Conservation (phyloP, 177 flowering plant genomes). For the Vitis hybrid region DNA sequence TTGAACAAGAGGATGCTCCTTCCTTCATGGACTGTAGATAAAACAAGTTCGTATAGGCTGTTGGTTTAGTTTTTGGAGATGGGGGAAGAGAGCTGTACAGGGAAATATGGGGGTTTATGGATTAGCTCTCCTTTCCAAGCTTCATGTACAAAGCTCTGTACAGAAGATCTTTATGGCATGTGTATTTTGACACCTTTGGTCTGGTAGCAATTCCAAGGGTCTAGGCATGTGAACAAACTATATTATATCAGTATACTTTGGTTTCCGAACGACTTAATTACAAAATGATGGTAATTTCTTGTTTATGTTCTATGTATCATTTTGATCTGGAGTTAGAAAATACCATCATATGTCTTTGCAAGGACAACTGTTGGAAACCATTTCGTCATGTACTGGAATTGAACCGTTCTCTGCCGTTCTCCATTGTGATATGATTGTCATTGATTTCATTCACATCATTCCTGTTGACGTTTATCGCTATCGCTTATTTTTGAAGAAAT, state of each 20-base stretch:
- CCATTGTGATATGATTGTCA: too few species aligned
- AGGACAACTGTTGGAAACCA: too few species aligned
- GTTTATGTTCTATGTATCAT: background rate
- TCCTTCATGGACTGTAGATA: background rate
- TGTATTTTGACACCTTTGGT: background rate
- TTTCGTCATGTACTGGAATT: too few species aligned
- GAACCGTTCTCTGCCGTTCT: too few species aligned
- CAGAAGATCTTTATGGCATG: background rate
- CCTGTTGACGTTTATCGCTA: too few species aligned
- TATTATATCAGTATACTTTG: background rate
- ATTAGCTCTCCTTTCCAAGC: background rate
- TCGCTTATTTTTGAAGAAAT: too few species aligned
- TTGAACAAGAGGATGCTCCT: conserved; percentile 22
- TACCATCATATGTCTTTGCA: too few species aligned
- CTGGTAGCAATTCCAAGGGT: conserved; percentile 1
- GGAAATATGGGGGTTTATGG: background rate
- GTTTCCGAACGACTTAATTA: background rate
- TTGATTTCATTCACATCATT: too few species aligned
- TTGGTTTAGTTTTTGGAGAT: background rate
- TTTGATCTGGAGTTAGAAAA: background rate
- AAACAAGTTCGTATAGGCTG: conserved; percentile 1
- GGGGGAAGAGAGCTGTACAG: conserved; percentile 18
- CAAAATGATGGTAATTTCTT: background rate
- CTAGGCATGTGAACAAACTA: background rate
- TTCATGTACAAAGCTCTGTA: background rate